Base-by-base conservation (phyloP, 371 early-diverging fungal genomes). In the Batkoa obscura region DNA sequence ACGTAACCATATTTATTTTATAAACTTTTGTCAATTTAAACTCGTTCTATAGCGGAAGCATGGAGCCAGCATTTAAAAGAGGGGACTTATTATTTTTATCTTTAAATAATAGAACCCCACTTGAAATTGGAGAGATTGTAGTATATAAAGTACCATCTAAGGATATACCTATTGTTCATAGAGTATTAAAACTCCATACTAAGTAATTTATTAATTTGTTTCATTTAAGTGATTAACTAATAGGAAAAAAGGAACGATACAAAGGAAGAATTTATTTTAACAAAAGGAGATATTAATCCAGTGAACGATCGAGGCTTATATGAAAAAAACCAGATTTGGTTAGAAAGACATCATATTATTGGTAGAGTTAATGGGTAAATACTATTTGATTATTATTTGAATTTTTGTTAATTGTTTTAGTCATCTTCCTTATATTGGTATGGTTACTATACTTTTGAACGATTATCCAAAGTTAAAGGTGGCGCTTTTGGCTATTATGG, bases 221-320 rank as follows among this genome's bases (percentile, higher is more conserved):
- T 37, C 13, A 6, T 54, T 34, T 37, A 2, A 8, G n/a, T 13
- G 6, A 8, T 9, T 57, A n/a, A 47, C 2, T 56, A 2, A 15
- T 13, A 3, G 34, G 39, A 15, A 1, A 3, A 1, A 63, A 84
- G 84, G 35, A 68, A 56, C 36, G 65, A 69, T 9, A 77, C 78
- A 13, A 79, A 75, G 2, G 77, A 83, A 59, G 88, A 90, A 63
- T 80, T 66, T 59, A 63, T 96, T 47, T 71, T 98, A 59, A 99
- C 99, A 43, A 99, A 99, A 72, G 99, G 99, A 47, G 99, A 99
- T 69, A 89, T 95, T 68, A 99, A 99, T 69, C 56, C 62, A n/a
- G 71, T 68, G 3, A 89, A 99, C 66, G 99, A 99, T 67, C 86
- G 95, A 31, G 86, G 79, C 4, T 71, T 99, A 37, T 99, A 98